Evolutionary conservation across 2,329 filamentous ascomycete species (phyloP), one percentile per base, ranked within the genome.

Genomic region (Aspergillus bombycis): DNA sequence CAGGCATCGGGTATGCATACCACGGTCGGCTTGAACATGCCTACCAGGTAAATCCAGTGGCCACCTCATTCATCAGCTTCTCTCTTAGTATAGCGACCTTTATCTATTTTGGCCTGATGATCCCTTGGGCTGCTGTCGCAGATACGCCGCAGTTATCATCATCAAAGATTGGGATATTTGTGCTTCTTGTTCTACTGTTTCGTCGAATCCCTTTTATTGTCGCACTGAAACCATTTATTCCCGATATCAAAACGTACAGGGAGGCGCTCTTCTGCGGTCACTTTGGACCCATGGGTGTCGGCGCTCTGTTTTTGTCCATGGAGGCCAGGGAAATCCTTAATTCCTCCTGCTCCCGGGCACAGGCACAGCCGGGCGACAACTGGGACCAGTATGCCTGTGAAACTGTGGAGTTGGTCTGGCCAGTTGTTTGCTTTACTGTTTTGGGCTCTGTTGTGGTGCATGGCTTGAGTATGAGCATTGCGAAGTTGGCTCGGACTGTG

Each of bases 191-290:
- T 36, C 52, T 55, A 6, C 8, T 55, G 4, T 16, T 55, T 14
- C 52, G 52, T 16, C 52, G 52, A 26, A 23, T 55, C 11, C 52
- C 52, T 6, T 55, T 55, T 9, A 8, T 55, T 38, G 1, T 55
- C 32, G 52, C 34, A 2, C 32, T 41, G 32, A 55, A 55, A 19
- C n/a, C n/a, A 9, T 38, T n/a, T 2, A 55, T 26, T 19, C 52
- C 32, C 12, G 52, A 55, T 26, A 55, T 55, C 32, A 38, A 55
- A 6, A 26, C 52, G 6, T 55, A 55, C 21, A 14, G 8, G 32
- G 52, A 55, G 21, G 52, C 52, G 14, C 52, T 55, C 52, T 55
- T 55, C n/a, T 41, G 52, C n/a, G 52, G 52, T 6, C 52, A 55
- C 23, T 55, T 55, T 19, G 52, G 52, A 16, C 52, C 52, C 32